Base-by-base conservation (phyloP, 1,284 basidiomycete genomes). In the Salmacisia buchloeana region DNA sequence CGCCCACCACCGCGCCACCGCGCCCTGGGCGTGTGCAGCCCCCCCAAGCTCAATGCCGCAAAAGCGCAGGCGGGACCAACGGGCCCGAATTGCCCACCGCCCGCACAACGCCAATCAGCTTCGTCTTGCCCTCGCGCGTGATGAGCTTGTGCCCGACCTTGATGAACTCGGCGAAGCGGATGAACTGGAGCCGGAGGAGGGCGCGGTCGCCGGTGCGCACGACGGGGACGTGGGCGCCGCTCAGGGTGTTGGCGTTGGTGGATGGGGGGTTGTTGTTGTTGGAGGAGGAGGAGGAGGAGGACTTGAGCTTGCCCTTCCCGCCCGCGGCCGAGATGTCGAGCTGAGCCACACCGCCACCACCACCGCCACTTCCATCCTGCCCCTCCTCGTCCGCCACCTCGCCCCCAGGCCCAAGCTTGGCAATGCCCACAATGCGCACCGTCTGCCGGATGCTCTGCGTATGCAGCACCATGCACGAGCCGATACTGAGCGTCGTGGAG, bases 401-500 rank as follows among this genome's bases (percentile, higher is more conserved):
- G 29, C 61, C 63, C 18, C 58, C 56, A 18, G 41, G 54, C n/a
- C 74, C 72, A 13, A 75, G 62, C 68, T 76, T 76, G 33, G 66
- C 70, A 35, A 78, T 78, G 2, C 64, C 73, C 27, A 73, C 60
- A 31, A 78, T 78, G 7, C 70, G 62, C 12, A 77, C 77, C 25
- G 77, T 77, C 69, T 78, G 77, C n/a, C 77, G 68, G 49, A 78
- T 72, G 12, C 70, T 72, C 3, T 74, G 71, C 0, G 77, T 74
- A 58, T 78, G 77, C 45, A 78, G 64, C 23, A 78, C 77, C 73
- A 77, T 78, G 63, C 77, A 78, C 38, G 70, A 73, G 18, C 77
- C 77, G 5, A 76, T 61, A 21, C 69, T 72, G 3, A 78, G 63
- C 31, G 77, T 78, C 10, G 77, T 78, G 15, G 71, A 71, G 63